Evolutionary conservation across 2,329 filamentous ascomycete species (phyloP), one percentile per base, ranked within the genome.

Genomic region (Penicillium sp.): DNA sequence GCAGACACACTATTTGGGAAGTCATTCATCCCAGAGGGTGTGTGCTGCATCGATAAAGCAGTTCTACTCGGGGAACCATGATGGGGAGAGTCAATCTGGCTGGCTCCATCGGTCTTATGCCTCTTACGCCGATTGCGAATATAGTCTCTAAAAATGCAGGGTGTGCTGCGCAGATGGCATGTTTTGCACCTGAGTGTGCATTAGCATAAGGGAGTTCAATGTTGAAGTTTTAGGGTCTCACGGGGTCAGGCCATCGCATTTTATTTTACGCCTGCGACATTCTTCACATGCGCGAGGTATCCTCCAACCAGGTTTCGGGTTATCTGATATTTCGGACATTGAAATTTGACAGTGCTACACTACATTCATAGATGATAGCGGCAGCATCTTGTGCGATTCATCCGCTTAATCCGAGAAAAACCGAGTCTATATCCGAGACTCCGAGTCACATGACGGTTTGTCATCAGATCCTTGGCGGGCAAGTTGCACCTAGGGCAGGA

Each of bases 1-100:
- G 74, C 74, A 3, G 73, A 72, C n/a, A 76, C 74, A 48, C 74
- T 76, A 49, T 67, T 71, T 44, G 72, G 70, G 41, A 69, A 64
- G 35, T 61, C 54, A 36, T 59, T 55, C 50, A 59, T 64, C n/a
- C 57, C 49, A 1, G 57, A 56, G 11, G 57, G 50, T 41, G 56
- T 55, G 5, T 49, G 53, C 13, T 53, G 58, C n/a, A 52, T 52
- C 14, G 50, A 34, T 10, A 52, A 38, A 29, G 56, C 59, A 11
- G 50, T 16, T 6, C 50, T 33, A 10, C 41, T 56, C 1, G 61
- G 56, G 12, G 61, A 60, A 8, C 8, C 42, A 36, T 31, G 53
- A 40, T 16, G 54, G 28, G 48, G n/a, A 16, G 49, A 49, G 14
- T 49, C 42, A 25, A 60, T 57, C 40, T 50, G 41, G 31, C 46